Evolutionary conservation across 495 filamentous ascomycete genomes (phyloP).

Genomic region (Thozetella sp.): DNA sequence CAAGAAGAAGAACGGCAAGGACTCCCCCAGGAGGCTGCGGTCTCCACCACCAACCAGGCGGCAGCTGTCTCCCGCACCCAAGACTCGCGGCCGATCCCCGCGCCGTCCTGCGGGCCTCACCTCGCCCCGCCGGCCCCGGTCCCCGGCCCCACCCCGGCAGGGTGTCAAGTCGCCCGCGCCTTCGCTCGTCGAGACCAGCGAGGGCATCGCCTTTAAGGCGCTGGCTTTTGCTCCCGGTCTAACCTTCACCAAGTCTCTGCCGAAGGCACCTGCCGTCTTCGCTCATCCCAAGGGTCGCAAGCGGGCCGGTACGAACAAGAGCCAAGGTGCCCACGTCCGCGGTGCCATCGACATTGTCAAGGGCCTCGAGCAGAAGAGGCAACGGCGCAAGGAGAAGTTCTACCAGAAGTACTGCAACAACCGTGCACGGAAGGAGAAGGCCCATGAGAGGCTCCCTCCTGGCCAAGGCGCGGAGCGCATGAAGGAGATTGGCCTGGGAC

Average conservation of each 20-base stretch:
- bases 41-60: slow-evolving; percentile 50
- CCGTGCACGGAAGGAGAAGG: slow-evolving; percentile 51
- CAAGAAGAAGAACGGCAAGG: slow-evolving; percentile 30
- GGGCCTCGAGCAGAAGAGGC: slow-evolving; percentile 90
- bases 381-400: slow-evolving; percentile 87
- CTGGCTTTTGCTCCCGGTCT: slow-evolving; percentile 64
- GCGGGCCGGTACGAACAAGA: slow-evolving; percentile 20
- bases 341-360: slow-evolving; percentile 97
- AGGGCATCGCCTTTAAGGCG: slow-evolving; percentile 51
- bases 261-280: slow-evolving; percentile 72
- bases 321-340: slow-evolving; percentile 56
- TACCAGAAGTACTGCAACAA: slow-evolving; percentile 69
- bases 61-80: slow-evolving; percentile 48
- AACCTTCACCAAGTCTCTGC: slow-evolving; percentile 77
- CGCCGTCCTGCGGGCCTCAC: slow-evolving; percentile 63
- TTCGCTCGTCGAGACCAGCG: slow-evolving; percentile 36
- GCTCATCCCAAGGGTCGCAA: slow-evolving; percentile 42
- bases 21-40: slow-evolving; percentile 42
- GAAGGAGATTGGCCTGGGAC: slow-evolving; percentile 84
- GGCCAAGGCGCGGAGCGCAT: slow-evolving; percentile 93
- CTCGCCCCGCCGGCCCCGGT: slow-evolving; percentile 72
- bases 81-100: slow-evolving; percentile 48
- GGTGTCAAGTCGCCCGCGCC: slow-evolving; percentile 42
- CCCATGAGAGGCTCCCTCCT: slow-evolving; percentile 56
- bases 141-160: slow-evolving; percentile 52